These are phyloP conservation scores for Didymella arachidicola DNA, from an alignment of 2,329 filamentous ascomycete species.

Conservation along the genomic window DNA sequence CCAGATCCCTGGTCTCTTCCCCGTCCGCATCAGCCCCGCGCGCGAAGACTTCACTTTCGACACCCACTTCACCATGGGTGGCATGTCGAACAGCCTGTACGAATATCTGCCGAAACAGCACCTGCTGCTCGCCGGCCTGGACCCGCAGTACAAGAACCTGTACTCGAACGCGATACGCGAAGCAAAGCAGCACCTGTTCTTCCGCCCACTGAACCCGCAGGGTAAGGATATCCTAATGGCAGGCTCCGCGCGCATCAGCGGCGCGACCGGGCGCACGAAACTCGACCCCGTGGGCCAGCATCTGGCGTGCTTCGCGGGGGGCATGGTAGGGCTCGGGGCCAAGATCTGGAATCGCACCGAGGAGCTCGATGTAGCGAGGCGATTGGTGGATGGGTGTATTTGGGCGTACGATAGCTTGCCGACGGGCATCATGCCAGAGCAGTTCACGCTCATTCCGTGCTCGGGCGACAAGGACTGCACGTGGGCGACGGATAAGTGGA, in stretches of 20 bases:
- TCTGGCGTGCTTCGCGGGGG: slow-evolving; percentile 63
- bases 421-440: slow-evolving; percentile 64
- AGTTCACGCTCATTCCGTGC: slow-evolving; percentile 55
- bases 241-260: slow-evolving; percentile 60
- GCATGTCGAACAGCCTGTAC: slow-evolving; percentile 64
- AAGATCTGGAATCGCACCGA: slow-evolving; percentile 60
- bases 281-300: slow-evolving; percentile 58
- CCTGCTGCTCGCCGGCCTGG: slow-evolving; percentile 77
- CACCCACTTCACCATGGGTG: slow-evolving; percentile 60
- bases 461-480: slow-evolving; percentile 49
- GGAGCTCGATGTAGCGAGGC: slow-evolving; percentile 59
- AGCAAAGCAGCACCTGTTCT: slow-evolving; percentile 77
- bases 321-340: slow-evolving; percentile 63
- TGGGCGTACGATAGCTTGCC: slow-evolving; percentile 62
- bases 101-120: slow-evolving; percentile 71
- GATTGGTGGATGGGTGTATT: slow-evolving; percentile 63
- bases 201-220: slow-evolving; percentile 74
- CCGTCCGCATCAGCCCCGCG: slow-evolving; percentile 44
- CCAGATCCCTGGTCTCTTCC: slow-evolving; percentile 49
- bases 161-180: slow-evolving; percentile 73
- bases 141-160: slow-evolving; percentile 74
- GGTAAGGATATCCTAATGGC: slow-evolving; percentile 77
- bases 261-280: slow-evolving; percentile 52
- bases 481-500: slow-evolving; percentile 56
- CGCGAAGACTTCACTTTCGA: slow-evolving; percentile 41